Conservation (phyloP, 768 basidiomycete genomes). For the Pleurotus salmoneostramineus region DNA sequence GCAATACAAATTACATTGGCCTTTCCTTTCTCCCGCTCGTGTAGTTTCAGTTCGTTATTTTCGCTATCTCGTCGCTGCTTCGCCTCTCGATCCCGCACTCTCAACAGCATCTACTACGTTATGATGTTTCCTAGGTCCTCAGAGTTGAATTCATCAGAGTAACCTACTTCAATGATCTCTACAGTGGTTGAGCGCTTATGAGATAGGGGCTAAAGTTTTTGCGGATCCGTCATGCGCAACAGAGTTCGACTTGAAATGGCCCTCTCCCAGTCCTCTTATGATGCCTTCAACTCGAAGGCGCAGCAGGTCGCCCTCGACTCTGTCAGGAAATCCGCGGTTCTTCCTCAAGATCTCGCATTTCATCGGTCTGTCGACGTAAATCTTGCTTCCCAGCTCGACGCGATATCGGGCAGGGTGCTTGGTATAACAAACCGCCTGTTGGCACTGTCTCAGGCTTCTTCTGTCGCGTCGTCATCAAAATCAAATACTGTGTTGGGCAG, state of each 20-base stretch:
- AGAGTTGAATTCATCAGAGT: neutral
- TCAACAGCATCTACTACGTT: too few species aligned
- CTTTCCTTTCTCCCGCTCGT: too few species aligned
- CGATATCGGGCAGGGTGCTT: slow-evolving; percentile 62
- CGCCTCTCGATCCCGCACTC: too few species aligned
- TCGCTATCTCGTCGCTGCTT: too few species aligned
- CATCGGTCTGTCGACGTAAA: slow-evolving; percentile 80
- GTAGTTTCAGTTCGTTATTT: too few species aligned
- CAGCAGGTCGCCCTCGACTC: slow-evolving; percentile 61
- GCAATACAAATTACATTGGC: too few species aligned
- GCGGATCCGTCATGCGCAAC: neutral
- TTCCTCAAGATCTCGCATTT: slow-evolving; percentile 80
- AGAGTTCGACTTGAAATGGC: neutral
- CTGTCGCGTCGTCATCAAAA: slow-evolving; percentile 36
- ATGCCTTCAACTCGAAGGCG: slow-evolving; percentile 50
- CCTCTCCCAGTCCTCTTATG: slow-evolving; percentile 27
- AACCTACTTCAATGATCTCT: neutral
- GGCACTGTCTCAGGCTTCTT: slow-evolving; percentile 23
- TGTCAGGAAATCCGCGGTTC: slow-evolving; percentile 54
- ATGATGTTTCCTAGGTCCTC: too few species aligned
- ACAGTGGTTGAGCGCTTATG: too few species aligned
- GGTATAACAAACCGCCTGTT: slow-evolving; percentile 64
- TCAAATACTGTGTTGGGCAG: slow-evolving; percentile 16
- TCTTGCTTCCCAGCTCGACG: slow-evolving; percentile 70
- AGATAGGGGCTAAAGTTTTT: neutral